These are phyloP conservation scores for Colletotrichum australisinense DNA, from an alignment of 2,329 filamentous ascomycete genomes.

Conservation along the genomic window DNA sequence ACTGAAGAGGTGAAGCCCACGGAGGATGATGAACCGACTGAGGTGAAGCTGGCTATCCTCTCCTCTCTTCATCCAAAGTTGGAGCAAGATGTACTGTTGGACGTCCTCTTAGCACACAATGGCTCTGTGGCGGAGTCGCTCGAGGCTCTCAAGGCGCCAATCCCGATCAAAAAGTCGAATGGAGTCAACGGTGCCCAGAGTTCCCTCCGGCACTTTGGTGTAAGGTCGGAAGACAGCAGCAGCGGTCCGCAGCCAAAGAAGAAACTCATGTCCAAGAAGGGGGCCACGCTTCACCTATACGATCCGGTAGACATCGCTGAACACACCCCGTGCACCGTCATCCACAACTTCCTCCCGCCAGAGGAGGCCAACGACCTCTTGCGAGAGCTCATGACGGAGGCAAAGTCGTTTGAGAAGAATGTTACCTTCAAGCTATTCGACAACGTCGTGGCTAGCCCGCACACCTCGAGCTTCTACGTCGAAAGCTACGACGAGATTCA, in stretches of 20 bases:
- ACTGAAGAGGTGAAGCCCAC: conserved; percentile 38
- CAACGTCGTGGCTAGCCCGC: conserved; percentile 84
- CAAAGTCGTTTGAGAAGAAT: conserved; percentile 72
- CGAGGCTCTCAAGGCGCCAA: conserved; percentile 58
- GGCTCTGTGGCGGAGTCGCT: conserved; percentile 79
- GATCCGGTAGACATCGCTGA: conserved; percentile 82
- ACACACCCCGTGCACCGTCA: conserved; percentile 90
- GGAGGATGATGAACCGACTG: conserved; percentile 80
- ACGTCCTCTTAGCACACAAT: conserved; percentile 80
- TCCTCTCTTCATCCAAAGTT: conserved; percentile 78
- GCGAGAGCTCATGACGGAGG: conserved; percentile 79
- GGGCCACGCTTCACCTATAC: conserved; percentile 86
- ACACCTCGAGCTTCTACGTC: conserved; percentile 87
- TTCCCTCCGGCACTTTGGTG: conserved; percentile 68
- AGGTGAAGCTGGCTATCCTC: conserved; percentile 87
- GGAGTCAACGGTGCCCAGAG: conserved; percentile 67
- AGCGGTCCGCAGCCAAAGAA: conserved; percentile 50
- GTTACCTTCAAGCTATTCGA: conserved; percentile 89
- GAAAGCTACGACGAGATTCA: conserved; percentile 76
- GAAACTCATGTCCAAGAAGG: conserved; percentile 76
- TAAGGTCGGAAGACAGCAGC: conserved; percentile 22
- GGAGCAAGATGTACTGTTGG: conserved; percentile 77
- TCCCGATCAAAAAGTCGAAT: conserved; percentile 47
- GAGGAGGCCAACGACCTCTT: conserved; percentile 80
- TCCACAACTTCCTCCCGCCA: conserved; percentile 87